Percentiles rank a stretch among this genome's conserved stretches.
Conservation (phyloP, 2,329 filamentous ascomycete genomes). For the Blumeria graminis region DNA sequence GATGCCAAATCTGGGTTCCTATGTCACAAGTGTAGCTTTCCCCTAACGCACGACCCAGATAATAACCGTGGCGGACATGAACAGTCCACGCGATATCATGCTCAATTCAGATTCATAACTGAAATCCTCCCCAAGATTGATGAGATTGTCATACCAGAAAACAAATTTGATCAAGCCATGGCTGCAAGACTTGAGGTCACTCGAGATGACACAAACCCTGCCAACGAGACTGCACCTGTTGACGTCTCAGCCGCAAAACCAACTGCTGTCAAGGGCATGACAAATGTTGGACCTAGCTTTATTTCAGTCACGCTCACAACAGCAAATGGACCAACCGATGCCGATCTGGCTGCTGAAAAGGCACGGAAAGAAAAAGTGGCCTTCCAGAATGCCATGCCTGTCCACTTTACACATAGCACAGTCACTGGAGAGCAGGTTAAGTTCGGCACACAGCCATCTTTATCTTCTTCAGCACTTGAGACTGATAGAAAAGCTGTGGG, state of each 20-base stretch:
- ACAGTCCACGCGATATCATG: slow-evolving; percentile 49
- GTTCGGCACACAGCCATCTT: slow-evolving; percentile 16
- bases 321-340: slow-evolving; percentile 38
- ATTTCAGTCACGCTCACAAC: slow-evolving; percentile 47
- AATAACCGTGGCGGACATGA: slow-evolving; percentile 47
- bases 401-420: slow-evolving; percentile 49
- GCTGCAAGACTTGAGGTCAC: slow-evolving; percentile 36
- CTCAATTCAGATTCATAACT: slow-evolving; percentile 57
- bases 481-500: slow-evolving; percentile 24
- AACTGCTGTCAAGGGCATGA: slow-evolving; percentile 44
- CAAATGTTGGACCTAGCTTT: slow-evolving; percentile 40
- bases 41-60: slow-evolving; percentile 40
- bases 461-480: slow-evolving; percentile 17
- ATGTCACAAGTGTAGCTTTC: slow-evolving; percentile 52
- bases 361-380: slow-evolving; percentile 41
- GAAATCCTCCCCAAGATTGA: slow-evolving; percentile 57
- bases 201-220: slow-evolving; percentile 42
- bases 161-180: slow-evolving; percentile 47
- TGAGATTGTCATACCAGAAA: slow-evolving; percentile 45
- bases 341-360: slow-evolving; percentile 38
- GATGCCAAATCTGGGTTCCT: slow-evolving; percentile 45
- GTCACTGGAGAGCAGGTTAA: slow-evolving; percentile 38
- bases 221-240: slow-evolving; percentile 32
- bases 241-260: slow-evolving; percentile 29
- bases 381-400: slow-evolving; percentile 42